phyloP scores from a whole-genome alignment of 2,329 filamentous ascomycete genomes.

The Colletotrichum sp. region DNA sequence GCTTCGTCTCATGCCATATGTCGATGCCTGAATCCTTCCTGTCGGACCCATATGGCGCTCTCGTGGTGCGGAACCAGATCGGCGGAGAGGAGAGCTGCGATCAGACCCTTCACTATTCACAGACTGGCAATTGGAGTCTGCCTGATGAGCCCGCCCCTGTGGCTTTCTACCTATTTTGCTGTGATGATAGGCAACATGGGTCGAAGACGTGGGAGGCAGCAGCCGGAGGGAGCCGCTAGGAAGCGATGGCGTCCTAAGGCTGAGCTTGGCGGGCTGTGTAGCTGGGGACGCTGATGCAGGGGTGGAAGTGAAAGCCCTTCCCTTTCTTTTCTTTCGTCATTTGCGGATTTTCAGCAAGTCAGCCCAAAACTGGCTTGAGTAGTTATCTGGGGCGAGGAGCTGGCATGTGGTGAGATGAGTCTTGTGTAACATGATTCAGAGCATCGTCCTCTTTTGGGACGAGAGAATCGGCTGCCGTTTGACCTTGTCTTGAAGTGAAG shows the following conservation, averaged over 20 bases:
- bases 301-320: not conserved
- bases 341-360: not conserved
- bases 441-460: rapidly evolving
- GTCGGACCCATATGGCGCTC: not conserved
- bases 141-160: not conserved
- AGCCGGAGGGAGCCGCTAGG: not conserved
- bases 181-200: not conserved
- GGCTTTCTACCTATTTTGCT: not conserved
- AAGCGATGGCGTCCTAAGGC: conserved; percentile 15
- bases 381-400: not conserved
- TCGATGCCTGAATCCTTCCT: not conserved
- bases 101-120: not conserved
- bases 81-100: not conserved
- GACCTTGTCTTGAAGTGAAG: not conserved
- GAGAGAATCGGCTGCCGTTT: not conserved
- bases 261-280: not conserved
- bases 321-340: not conserved
- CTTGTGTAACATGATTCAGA: not conserved
- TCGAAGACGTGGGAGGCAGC: not conserved
- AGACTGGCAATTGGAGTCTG: not conserved
- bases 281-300: not conserved
- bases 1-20: not conserved
- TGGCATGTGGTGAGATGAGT: not conserved
- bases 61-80: not conserved
- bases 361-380: not conserved